Percentiles rank a stretch among this genome's conserved stretches.
These are phyloP conservation scores for Diaporthe destruens DNA, from an alignment of 2,329 filamentous ascomycete species.

Conservation along the genomic window DNA sequence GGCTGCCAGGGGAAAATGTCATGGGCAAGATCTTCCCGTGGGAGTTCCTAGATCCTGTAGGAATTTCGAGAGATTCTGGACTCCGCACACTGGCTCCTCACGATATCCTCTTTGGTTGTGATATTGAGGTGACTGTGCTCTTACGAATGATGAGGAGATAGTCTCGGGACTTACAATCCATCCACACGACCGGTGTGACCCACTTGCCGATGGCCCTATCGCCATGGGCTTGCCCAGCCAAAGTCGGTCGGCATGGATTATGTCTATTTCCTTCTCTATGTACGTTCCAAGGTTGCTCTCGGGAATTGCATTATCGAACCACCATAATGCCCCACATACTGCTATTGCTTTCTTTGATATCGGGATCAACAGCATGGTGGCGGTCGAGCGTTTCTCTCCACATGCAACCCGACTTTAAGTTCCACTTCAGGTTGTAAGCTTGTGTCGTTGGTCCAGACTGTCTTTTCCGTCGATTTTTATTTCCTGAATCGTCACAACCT, in stretches of 20 bases:
- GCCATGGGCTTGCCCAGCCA: not conserved
- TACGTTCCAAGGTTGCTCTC: not conserved
- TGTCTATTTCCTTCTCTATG: not conserved
- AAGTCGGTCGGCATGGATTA: slow-evolving; percentile 8
- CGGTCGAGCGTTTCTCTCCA: not conserved
- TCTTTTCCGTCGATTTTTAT: not conserved
- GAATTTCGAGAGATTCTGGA: not conserved
- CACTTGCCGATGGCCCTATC: not conserved
- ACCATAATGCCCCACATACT: not conserved
- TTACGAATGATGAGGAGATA: not conserved
- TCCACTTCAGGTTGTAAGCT: not conserved
- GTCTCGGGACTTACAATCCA: not conserved
- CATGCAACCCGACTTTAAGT: not conserved
- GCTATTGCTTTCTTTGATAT: not conserved
- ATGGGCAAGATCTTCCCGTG: not conserved
- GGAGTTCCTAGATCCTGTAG: not conserved
- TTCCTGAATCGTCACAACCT: not conserved
- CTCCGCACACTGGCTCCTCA: not conserved
- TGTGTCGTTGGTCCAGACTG: not conserved
- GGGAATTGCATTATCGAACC: not conserved
- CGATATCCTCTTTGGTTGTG: not conserved
- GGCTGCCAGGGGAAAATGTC: not conserved
- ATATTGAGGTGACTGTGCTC: not conserved
- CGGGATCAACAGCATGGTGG: slow-evolving; percentile 18
- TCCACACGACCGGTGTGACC: not conserved